Evolutionary conservation across 768 basidiomycete genomes (phyloP), one percentile per base, ranked within the genome.

Genomic region (Agrocybe pediades): DNA sequence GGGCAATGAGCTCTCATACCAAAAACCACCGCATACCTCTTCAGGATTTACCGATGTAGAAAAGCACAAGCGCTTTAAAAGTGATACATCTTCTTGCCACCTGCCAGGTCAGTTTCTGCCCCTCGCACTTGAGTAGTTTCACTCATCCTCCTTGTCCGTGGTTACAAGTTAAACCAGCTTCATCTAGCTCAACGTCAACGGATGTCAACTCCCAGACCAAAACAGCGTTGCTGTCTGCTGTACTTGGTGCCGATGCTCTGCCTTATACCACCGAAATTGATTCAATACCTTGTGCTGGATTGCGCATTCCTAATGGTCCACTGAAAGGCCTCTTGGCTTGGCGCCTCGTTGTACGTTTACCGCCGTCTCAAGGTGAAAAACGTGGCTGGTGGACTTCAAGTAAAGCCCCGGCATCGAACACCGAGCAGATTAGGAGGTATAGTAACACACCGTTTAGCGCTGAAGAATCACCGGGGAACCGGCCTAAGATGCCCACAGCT

Each of bases 231-330:
- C 65, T 68, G 30, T 56, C 62, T 20, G 24, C 41, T 29, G 65
- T 59, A 19, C 61, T 69, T 4, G 69, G 69, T 8, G 62, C 66
- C 13, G 68, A 71, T 46, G 67, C 66, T 45, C 40, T 55, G 41
- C 59, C 56, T 15, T 60, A 68, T 27, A 63, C 58, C 2, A 64
- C 64, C 2, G 69, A 71, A 52, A 67, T 71, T 9, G 68, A 67
- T 29, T 54, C 62, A 20, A 57, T 71, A 41, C 69, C 69, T 16
- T 71, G 69, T 41, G 67, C 69, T 9, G 69, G 69, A 30, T 59
- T 71, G 19, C 69, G 66, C 26, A 66, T 70, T 33, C 60, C 66
- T 17, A 53, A 63, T 36, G 69, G 69, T 15, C 61, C 62, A n/a
- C 60, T 70, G 17, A 56, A 51, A 7, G 69, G 69, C 29, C 63